These are phyloP conservation scores for Skeletonema marinoi DNA, from an alignment of 108 stramenopile genomes.

Conservation along the genomic window DNA sequence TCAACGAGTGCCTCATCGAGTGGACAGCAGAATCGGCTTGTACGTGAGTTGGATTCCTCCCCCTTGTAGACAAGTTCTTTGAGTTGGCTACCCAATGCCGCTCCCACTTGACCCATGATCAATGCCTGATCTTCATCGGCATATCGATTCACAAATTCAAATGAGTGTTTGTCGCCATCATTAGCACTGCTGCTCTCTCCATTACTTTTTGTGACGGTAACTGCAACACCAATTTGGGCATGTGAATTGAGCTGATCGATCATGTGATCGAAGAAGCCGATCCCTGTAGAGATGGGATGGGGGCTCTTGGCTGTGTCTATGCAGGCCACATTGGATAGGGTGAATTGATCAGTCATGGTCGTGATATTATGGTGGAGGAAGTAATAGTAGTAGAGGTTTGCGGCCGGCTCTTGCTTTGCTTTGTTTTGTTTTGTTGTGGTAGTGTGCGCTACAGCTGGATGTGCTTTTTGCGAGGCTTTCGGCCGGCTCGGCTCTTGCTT, in stretches of 20 bases:
- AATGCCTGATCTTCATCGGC: slow-evolving; percentile 53
- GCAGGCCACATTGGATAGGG: slow-evolving; percentile 27
- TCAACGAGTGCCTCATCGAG: slow-evolving; percentile 87
- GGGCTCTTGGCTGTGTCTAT: slow-evolving; percentile 37
- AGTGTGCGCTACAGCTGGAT: too few relatives aligned
- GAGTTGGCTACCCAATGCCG: slow-evolving; percentile 58
- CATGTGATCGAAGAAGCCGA: slow-evolving; percentile 76
- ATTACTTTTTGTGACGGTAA: slow-evolving; percentile 38
- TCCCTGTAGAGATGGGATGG: slow-evolving; percentile 71
- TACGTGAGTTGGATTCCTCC: not conserved
- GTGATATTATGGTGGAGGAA: not conserved
- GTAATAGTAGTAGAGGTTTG: not conserved
- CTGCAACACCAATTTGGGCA: slow-evolving; percentile 79
- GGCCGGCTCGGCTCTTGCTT: too few relatives aligned
- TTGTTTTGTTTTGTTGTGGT: too few relatives aligned
- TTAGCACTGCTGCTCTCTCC: not conserved
- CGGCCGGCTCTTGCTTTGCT: too few relatives aligned
- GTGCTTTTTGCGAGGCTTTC: too few relatives aligned
- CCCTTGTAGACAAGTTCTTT: slow-evolving; percentile 8
- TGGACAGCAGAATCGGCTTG: slow-evolving; percentile 79
- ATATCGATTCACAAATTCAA: slow-evolving; percentile 53
- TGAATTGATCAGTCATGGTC: slow-evolving; percentile 29
- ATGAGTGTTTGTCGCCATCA: slow-evolving; percentile 2
- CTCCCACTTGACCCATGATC: slow-evolving; percentile 57
- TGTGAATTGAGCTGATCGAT: slow-evolving; percentile 90